A percentile compares a stretch with the other conserved stretches of the same genome.
phyloP scores from a whole-genome alignment of 768 basidiomycete genomes.

The Lentinula raphanica region DNA sequence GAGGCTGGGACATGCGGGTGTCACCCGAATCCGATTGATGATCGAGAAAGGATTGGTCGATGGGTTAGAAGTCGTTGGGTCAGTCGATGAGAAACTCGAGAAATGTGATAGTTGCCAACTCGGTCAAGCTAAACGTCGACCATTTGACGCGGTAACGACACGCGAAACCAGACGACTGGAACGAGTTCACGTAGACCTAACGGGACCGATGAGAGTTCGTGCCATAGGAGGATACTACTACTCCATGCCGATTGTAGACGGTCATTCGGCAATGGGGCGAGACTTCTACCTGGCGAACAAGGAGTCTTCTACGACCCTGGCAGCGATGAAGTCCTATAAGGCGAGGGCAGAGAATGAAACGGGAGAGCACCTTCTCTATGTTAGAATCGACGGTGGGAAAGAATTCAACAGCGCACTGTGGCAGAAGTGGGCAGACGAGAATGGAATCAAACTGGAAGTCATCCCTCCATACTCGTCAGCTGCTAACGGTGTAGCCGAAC shows the following conservation, averaged over 20 bases:
- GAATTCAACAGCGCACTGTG: background rate
- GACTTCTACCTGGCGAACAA: no score
- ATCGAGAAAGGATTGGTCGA: background rate
- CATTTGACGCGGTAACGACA: background rate
- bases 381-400: no score
- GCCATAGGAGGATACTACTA: background rate
- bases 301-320: no score
- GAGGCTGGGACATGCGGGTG: conserved; percentile 13
- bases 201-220: background rate
- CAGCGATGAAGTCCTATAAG: no score
- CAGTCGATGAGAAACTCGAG: no score
- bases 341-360: background rate
- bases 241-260: conserved; percentile 2
- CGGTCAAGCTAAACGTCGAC: background rate
- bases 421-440: background rate
- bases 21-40: background rate
- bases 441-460: background rate
- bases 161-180: background rate
- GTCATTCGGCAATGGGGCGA: background rate
- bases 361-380: background rate
- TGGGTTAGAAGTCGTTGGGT: background rate
- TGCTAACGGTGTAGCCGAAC: no score
- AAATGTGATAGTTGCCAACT: background rate
- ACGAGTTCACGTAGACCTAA: background rate
- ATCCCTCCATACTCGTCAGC: no score